Conservation (phyloP, 1,139 yeast genomes). For the Debaryomyces coudertii region DNA sequence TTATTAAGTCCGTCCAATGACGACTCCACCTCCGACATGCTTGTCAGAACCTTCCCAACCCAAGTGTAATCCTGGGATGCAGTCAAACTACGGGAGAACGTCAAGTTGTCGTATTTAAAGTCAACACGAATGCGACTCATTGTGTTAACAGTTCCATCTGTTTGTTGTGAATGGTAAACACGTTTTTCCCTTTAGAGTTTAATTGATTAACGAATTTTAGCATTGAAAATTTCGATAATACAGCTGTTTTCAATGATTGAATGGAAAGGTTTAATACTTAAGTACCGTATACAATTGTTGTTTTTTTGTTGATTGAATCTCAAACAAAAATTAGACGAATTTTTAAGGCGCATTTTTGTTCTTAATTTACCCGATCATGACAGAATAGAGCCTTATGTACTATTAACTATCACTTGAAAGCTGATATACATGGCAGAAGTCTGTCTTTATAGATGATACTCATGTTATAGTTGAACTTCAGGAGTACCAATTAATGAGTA, state of each 20-base stretch:
- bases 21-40: conserved; percentile 5
- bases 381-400: background rate
- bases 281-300: background rate
- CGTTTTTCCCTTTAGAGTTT: background rate
- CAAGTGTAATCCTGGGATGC: conserved; percentile 2
- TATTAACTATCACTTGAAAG: background rate
- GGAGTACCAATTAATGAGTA: too few relatives aligned
- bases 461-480: too few relatives aligned
- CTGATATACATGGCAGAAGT: background rate
- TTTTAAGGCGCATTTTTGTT: too few relatives aligned
- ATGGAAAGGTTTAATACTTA: background rate
- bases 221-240: background rate
- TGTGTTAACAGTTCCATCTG: conserved; percentile 1
- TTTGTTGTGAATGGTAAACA: background rate
- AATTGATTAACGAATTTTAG: conserved; percentile 4
- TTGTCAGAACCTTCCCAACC: background rate
- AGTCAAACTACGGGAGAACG: background rate
- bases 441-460: too few relatives aligned
- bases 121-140: conserved; percentile 2
- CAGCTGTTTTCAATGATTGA: background rate
- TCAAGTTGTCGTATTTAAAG: background rate
- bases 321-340: background rate
- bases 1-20: conserved; percentile 4
- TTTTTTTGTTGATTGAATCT: background rate
- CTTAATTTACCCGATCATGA: background rate